Percentiles rank a stretch among this genome's conserved stretches.
Evolutionary conservation across 352 stramenopile genomes (phyloP).

Genomic region (Poterioochromonas sp.): DNA sequence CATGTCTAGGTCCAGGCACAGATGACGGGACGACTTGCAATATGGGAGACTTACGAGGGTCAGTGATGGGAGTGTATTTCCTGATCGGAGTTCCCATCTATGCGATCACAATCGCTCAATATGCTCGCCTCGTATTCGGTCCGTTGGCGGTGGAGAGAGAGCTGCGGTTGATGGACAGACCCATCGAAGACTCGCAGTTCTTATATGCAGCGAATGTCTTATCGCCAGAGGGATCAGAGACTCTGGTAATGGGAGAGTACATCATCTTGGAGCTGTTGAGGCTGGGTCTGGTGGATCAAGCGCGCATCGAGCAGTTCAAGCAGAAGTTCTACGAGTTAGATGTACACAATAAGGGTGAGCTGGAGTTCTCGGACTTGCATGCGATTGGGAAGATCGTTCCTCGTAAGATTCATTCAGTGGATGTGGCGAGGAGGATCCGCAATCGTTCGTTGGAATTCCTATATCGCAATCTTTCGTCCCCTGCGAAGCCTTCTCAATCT

Average conservation of each 20-base stretch:
- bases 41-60: background rate
- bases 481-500: background rate
- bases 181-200: background rate
- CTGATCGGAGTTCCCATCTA: conserved; percentile 17
- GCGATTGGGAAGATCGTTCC: background rate
- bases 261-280: conserved; percentile 17
- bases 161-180: background rate
- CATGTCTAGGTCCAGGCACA: background rate
- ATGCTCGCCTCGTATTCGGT: background rate
- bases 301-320: background rate
- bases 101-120: background rate
- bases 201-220: background rate
- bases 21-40: background rate
- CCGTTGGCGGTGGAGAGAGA: background rate
- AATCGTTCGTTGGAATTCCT: background rate
- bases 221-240: background rate
- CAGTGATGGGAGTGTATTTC: background rate
- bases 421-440: background rate
- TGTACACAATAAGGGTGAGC: background rate
- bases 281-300: background rate
- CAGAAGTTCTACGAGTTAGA: conserved; percentile 6
- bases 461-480: background rate
- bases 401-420: conserved; percentile 24
- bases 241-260: background rate
- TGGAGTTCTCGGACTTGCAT: background rate